These are phyloP conservation scores for Malus hybrid DNA, from an alignment of 331 rosid species.

Conservation along the genomic window DNA sequence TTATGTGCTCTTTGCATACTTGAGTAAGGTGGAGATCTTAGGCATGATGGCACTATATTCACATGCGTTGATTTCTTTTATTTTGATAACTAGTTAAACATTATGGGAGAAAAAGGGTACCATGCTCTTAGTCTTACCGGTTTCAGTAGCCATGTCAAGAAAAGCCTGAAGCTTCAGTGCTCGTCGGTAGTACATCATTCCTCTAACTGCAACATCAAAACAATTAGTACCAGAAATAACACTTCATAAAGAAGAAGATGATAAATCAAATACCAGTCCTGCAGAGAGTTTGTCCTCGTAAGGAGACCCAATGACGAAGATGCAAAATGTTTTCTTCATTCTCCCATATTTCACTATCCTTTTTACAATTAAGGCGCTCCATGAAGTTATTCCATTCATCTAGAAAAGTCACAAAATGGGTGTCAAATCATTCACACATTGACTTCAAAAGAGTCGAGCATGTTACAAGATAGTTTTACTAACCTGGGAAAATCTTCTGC, in stretches of 20 bases:
- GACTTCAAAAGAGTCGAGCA: constrained; percentile 5
- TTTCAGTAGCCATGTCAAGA: constrained; percentile 91
- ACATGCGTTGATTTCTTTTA: neutral
- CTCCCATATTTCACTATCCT: constrained; percentile 74
- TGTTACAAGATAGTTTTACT: constrained; percentile 8
- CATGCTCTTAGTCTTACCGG: constrained; percentile 42
- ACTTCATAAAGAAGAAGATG: constrained; percentile 5
- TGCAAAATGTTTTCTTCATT: constrained; percentile 83
- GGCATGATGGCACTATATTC: neutral
- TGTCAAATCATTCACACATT: neutral
- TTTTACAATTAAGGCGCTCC: constrained; percentile 87
- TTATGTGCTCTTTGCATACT: constrained; percentile 29
- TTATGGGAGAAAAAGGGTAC: neutral
- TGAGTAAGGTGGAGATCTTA: neutral
- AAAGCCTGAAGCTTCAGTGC: constrained; percentile 98
- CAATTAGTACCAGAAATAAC: constrained; percentile 17
- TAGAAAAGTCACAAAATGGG: constrained; percentile 21
- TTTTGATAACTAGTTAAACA: neutral
- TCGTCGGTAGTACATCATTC: constrained; percentile 96
- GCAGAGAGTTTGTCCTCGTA: constrained; percentile 93
- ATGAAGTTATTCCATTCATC: constrained; percentile 99
- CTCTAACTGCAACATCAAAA: constrained; percentile 58
- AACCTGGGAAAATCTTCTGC: constrained; percentile 96
- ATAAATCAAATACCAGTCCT: constrained; percentile 62
- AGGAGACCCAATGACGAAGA: constrained; percentile 95